These are phyloP conservation scores for Gossypium aridum DNA, from an alignment of 441 rosid genomes.

Conservation along the genomic window DNA sequence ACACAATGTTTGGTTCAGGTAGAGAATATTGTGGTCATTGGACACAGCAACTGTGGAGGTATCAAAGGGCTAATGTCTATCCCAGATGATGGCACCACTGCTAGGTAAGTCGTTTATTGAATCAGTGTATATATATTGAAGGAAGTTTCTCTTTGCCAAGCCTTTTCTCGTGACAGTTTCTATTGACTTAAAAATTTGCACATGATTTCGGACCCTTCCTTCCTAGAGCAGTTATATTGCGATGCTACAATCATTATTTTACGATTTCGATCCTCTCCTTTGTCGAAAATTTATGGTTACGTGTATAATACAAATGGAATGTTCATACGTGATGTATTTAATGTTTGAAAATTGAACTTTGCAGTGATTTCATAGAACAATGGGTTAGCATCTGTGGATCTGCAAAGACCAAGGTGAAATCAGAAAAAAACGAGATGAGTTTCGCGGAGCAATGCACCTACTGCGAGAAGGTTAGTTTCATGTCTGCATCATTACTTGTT, in stretches of 20 bases:
- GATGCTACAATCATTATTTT: too few species aligned
- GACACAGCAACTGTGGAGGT: constrained; percentile 96
- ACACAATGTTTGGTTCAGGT: constrained; percentile 38
- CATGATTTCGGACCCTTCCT: not conserved
- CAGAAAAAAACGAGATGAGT: constrained; percentile 28
- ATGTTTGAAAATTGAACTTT: not conserved
- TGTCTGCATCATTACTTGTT: not conserved
- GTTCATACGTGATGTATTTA: not conserved
- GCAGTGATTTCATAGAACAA: constrained; percentile 80
- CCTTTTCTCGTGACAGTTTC: not conserved
- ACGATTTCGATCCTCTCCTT: too few species aligned
- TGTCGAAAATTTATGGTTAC: too few species aligned
- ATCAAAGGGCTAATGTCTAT: constrained; percentile 89
- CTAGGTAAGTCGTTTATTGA: constrained; percentile 31
- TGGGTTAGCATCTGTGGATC: constrained; percentile 78
- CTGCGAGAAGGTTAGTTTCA: constrained; percentile 71
- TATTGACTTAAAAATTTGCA: not conserved
- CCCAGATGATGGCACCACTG: constrained; percentile 65
- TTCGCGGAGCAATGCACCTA: constrained; percentile 54
- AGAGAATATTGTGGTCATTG: constrained; percentile 80
- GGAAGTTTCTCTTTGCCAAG: too few species aligned
- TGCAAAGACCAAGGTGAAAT: constrained; percentile 68
- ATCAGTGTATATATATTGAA: too few species aligned
- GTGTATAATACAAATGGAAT: too few species aligned
- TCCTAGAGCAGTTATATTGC: too few species aligned